Percentiles rank a stretch among this genome's conserved stretches.
Conservation (phyloP, 2,329 filamentous ascomycete genomes). For the Diplodia corticola region DNA sequence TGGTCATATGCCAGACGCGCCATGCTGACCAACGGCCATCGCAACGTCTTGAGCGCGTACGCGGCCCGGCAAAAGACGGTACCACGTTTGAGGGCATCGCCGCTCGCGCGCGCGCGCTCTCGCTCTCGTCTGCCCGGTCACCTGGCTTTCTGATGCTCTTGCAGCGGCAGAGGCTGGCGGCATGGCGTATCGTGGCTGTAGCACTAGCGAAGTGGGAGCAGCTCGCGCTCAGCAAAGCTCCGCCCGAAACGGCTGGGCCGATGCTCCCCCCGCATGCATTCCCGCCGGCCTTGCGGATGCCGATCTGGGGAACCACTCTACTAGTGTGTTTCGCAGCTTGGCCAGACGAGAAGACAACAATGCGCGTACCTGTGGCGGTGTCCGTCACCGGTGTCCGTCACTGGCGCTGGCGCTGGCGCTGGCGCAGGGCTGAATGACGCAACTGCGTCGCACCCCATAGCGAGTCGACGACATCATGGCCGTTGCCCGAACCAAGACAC, state of each 20-base stretch:
- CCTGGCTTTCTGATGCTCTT: not conserved
- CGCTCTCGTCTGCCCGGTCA: not conserved
- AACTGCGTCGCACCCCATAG: not conserved
- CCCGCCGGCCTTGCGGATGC: not conserved
- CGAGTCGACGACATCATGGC: not conserved
- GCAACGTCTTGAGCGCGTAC: not conserved
- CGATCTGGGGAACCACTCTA: not conserved
- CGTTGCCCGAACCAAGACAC: not conserved
- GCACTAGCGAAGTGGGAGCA: not conserved
- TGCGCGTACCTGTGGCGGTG: not conserved
- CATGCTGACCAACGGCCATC: not conserved
- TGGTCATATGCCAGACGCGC: not conserved
- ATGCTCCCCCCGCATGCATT: constrained; percentile 2
- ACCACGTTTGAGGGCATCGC: not conserved
- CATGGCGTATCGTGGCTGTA: not conserved
- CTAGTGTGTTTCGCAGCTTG: not conserved
- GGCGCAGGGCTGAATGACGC: not conserved
- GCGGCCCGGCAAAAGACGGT: not conserved
- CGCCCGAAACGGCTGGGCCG: not conserved
- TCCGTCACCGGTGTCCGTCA: not conserved
- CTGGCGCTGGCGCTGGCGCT: too few species aligned
- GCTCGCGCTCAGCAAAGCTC: not conserved
- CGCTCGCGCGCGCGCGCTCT: too few species aligned
- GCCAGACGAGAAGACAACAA: not conserved
- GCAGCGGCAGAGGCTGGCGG: constrained; percentile 3